Evolutionary conservation across 2,329 filamentous ascomycete species (phyloP).

Genomic region (Calonectria crousiana): DNA sequence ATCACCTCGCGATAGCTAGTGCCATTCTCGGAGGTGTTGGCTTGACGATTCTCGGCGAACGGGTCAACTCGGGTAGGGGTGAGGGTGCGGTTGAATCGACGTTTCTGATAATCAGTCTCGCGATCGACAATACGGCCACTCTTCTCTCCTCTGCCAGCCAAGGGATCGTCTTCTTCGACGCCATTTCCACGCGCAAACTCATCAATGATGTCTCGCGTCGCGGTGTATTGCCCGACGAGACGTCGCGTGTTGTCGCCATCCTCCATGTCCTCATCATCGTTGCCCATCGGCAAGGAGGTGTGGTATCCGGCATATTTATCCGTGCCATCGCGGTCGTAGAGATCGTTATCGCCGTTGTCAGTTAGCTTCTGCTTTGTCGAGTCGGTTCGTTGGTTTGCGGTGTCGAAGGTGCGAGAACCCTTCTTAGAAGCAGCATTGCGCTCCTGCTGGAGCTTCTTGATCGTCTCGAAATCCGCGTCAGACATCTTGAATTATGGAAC

Average conservation of each 20-base stretch:
- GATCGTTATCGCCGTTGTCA: conserved; percentile 87
- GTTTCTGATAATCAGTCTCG: conserved; percentile 98
- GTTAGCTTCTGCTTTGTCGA: conserved; percentile 93
- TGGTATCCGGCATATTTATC: conserved; percentile 93
- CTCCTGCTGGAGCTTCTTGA: conserved; percentile 91
- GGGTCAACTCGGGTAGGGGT: conserved; percentile 89
- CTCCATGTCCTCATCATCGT: conserved; percentile 83
- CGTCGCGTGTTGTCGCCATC: conserved; percentile 80
- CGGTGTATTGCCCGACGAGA: conserved; percentile 95
- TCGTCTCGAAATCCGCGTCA: conserved; percentile 87
- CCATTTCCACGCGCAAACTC: conserved; percentile 89
- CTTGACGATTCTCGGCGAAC: conserved; percentile 81
- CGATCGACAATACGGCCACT: conserved; percentile 91
- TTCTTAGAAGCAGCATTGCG: conserved; percentile 89
- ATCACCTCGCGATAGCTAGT: conserved; percentile 91
- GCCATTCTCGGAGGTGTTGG: conserved; percentile 76
- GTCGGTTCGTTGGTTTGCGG: conserved; percentile 84
- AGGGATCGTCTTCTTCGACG: conserved; percentile 91
- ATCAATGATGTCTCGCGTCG: conserved; percentile 90
- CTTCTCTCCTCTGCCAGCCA: conserved; percentile 86
- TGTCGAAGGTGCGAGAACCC: conserved; percentile 83
- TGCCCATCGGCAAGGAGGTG: conserved; percentile 84
- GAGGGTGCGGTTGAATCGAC: conserved; percentile 87
- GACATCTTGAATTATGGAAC: conserved; percentile 66
- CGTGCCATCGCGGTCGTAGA: conserved; percentile 83